Percentiles rank a stretch among this genome's conserved stretches.
Conservation (phyloP, 345 rosid species). For the Dipteronia dyeriana region DNA sequence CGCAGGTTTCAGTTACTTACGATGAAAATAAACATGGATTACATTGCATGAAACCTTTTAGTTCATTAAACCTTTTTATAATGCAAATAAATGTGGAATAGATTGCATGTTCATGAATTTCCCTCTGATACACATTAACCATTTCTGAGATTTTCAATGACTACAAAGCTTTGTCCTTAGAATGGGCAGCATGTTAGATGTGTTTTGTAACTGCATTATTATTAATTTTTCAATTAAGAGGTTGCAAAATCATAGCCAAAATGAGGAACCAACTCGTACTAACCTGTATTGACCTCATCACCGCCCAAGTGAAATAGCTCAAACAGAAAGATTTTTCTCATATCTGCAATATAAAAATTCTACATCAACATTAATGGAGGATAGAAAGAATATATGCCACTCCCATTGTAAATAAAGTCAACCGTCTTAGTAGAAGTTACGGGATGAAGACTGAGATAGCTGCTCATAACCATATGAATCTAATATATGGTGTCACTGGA, state of each 20-base stretch:
- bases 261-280: conserved; percentile 25
- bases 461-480: too few relatives aligned
- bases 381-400: neutral
- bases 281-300: conserved; percentile 93
- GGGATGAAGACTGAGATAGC: neutral
- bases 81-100: neutral
- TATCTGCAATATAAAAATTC: conserved; percentile 41
- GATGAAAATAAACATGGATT: neutral
- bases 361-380: neutral
- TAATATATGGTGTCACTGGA: too few relatives aligned
- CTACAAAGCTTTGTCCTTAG: neutral
- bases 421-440: neutral
- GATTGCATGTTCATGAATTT: neutral
- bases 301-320: conserved; percentile 98
- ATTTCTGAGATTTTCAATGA: neutral
- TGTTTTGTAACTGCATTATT: neutral
- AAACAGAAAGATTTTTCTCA: conserved; percentile 91
- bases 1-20: neutral
- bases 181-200: neutral
- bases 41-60: neutral
- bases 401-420: neutral
- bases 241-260: neutral
- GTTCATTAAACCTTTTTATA: neutral
- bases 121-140: neutral
- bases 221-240: neutral